Evolutionary conservation across 176 grass and related monocot genomes (phyloP), one percentile per base, ranked within the genome.

Genomic region (Rhynchospora breviuscula): DNA sequence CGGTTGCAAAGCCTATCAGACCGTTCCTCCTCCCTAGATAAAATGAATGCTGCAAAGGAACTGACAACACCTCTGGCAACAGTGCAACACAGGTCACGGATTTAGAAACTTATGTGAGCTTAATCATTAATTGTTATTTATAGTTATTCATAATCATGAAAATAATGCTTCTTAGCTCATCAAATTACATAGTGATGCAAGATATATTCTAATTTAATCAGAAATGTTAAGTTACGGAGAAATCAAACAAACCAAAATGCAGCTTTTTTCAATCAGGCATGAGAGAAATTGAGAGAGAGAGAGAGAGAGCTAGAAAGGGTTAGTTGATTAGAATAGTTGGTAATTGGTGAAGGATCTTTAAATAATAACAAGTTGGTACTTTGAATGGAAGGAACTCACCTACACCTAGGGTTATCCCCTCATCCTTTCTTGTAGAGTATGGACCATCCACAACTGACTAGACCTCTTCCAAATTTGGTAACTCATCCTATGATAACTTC

Each of bases 401-500:
- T 75, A 85, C 19, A 45, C 8, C 68, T 78, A 77, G 83, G 48
- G 83, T 76, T 57, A 75, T 78, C 67, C 67, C 60, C 44, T 81
- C 40, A 49, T 10, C 53, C 75, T 67, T 75, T 67, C 59, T 31
- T 19, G 59, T 69, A 82, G 78, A 67, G 71, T 60, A 72, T 87
- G 85, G 85, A 81, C 85, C 85, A 87, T 87, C 47, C 63, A 61
- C 79, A 69, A 78, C 67, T 59, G 85, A 68, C 31, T 59, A 73
- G 63, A 70, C 54, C 59, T 3, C 11, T 54, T 85, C 85, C 74
- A 88, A 87, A 84, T 89, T 69, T 88, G 84, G 88, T 60, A 95
- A 95, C 81, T 65, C 70, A 68, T 84, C 86, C 88, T 82, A 89
- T 85, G 65, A 88, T 89, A 84, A 76, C 78, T 80, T 89, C 90